Percentiles rank a stretch among this genome's conserved stretches.
phyloP scores from a whole-genome alignment of 495 filamentous ascomycete genomes.

The Penicillium desertorum region DNA sequence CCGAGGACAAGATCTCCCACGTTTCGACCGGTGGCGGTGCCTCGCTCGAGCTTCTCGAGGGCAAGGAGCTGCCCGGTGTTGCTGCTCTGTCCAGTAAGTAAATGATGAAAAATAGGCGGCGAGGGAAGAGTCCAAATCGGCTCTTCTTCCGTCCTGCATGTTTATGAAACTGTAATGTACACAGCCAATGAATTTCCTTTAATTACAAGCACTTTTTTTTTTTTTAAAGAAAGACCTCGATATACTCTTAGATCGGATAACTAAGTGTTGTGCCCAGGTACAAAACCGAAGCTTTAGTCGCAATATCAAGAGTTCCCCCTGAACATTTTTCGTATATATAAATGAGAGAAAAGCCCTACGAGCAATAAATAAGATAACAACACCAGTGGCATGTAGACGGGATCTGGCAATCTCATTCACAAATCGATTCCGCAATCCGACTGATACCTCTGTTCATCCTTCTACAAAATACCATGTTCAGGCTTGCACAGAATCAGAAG shows the following conservation, averaged over 20 bases:
- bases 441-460: neutral
- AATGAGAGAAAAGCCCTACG: neutral
- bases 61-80: conserved; percentile 95
- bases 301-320: neutral
- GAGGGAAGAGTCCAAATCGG: neutral
- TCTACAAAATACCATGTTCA: neutral
- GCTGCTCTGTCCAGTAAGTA: conserved; percentile 89
- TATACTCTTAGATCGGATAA: neutral
- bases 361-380: neutral
- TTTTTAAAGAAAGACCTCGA: neutral
- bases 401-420: neutral
- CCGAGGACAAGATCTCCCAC: conserved; percentile 95
- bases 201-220: conserved; percentile 6
- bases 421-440: neutral
- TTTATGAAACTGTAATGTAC: conserved; percentile 38
- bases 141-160: conserved; percentile 7
- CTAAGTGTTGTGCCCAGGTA: conserved; percentile 27
- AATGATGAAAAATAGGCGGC: conserved; percentile 23
- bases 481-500: neutral
- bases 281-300: conserved; percentile 30
- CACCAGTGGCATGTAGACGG: neutral
- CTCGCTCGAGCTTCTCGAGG: conserved; percentile 92
- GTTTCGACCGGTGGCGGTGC: conserved; percentile 97
- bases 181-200: conserved; percentile 24
- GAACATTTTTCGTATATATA: neutral